A percentile compares a stretch with the other conserved stretches of the same genome.
Evolutionary conservation across 257 asterid genomes (phyloP).

Genomic region (Nicotiana otophora): DNA sequence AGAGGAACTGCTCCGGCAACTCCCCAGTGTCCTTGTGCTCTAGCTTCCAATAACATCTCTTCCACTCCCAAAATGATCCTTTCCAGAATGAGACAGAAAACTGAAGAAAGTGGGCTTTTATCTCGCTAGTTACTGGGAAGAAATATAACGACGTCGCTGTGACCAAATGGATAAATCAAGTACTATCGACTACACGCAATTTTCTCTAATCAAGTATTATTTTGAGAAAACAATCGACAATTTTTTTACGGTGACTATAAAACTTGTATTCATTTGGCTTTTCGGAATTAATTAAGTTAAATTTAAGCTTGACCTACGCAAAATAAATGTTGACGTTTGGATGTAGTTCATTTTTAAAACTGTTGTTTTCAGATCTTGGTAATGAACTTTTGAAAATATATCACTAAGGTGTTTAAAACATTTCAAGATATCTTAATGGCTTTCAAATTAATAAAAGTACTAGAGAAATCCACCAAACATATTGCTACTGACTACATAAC

Average conservation of each 20-base stretch:
- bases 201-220: too few species aligned
- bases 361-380: neutral
- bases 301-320: neutral
- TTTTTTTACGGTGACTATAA: too few species aligned
- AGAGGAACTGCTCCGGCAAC: constrained; percentile 25
- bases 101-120: neutral
- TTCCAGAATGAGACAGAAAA: neutral
- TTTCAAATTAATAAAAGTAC: neutral
- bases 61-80: neutral
- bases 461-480: neutral
- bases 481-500: neutral
- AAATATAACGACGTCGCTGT: neutral
- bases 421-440: neutral
- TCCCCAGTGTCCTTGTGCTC: constrained; percentile 22
- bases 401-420: neutral
- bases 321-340: neutral
- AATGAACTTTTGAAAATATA: neutral
- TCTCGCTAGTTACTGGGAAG: neutral
- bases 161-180: too few species aligned
- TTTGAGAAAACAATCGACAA: too few species aligned
- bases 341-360: too few species aligned
- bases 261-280: too few species aligned
- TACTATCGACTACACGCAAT: too few species aligned
- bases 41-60: constrained; percentile 48
- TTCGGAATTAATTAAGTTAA: too few species aligned